Evolutionary conservation across 306 rosid genomes (phyloP), one percentile per base, ranked within the genome.

Genomic region (Citrullus amarus): DNA sequence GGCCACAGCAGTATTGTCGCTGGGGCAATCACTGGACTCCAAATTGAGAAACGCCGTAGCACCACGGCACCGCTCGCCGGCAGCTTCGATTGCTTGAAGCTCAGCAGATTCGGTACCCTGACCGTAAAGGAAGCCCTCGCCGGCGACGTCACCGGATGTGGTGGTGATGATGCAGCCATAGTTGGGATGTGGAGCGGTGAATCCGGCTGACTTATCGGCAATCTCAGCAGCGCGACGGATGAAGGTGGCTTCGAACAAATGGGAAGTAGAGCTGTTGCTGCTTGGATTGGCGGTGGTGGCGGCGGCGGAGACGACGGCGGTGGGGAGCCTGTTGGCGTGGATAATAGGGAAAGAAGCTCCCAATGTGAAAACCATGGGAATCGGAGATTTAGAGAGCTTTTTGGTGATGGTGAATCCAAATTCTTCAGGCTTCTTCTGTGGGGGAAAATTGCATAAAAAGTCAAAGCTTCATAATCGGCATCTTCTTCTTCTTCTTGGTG

Each of bases 11-110:
- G 90, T 61, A 77, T 67, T 84, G 79, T 92, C 96, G 12, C 96
- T 96, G 34, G 91, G 88, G 85, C 93, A 95, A 77, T 92, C 98
- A 9, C 96, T 96, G 7, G 98, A 88, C 79, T 95, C 98, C 97
- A 95, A 73, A 78, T 95, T 95, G 36, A 95, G 88, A 79, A 90
- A 92, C 2, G 97, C 97, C 2, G 93, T 91, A 75, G 92, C 83
- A 10, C 88, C 82, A 34, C 88, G 83, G 71, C 88, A 84, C 38
- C 4, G 54, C 14, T 81, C 84, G 0, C 88, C 91, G 30, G 97
- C 97, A 0, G 93, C 84, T 44, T 78, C 91, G 20, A 88, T 85
- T 20, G 98, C 98, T 74, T 86, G 91, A 39, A 91, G 85, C 82
- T 95, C 97, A 14, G 98, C 98, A 4, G 97, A 76, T 34, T 80